phyloP scores from a whole-genome alignment of 805 yeast species.

The Starmera quercuum region DNA sequence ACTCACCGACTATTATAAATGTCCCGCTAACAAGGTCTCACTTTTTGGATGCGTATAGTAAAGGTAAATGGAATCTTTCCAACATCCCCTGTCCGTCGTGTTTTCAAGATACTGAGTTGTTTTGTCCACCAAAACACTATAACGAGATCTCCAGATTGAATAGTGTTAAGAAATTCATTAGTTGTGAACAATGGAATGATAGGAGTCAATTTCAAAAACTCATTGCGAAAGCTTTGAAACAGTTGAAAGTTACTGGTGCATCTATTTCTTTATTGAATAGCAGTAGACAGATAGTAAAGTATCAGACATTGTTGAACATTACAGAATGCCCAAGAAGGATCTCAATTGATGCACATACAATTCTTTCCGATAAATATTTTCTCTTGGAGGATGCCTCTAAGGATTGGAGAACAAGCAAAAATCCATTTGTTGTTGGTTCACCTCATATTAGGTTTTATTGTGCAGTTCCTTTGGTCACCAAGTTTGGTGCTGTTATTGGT shows the following conservation, averaged over 20 bases:
- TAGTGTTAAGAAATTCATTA: slow-evolving; percentile 32
- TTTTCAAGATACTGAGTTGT: slow-evolving; percentile 34
- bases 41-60: slow-evolving; percentile 47
- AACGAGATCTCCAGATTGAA: slow-evolving; percentile 39
- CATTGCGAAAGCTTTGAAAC: slow-evolving; percentile 29
- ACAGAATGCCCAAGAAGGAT: slow-evolving; percentile 45
- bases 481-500: slow-evolving; percentile 42
- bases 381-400: slow-evolving; percentile 48
- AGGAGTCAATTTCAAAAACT: slow-evolving; percentile 29
- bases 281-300: slow-evolving; percentile 40
- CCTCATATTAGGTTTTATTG: slow-evolving; percentile 58
- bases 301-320: slow-evolving; percentile 38
- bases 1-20: slow-evolving; percentile 4
- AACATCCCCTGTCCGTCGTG: slow-evolving; percentile 49
- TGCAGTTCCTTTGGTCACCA: slow-evolving; percentile 49
- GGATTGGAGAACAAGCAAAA: slow-evolving; percentile 63
- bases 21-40: slow-evolving; percentile 42
- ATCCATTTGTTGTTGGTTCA: slow-evolving; percentile 56
- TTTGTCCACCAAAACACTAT: slow-evolving; percentile 54
- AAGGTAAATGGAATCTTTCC: slow-evolving; percentile 51
- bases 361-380: slow-evolving; percentile 49
- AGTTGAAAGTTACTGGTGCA: slow-evolving; percentile 42
- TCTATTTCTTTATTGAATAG: slow-evolving; percentile 51
- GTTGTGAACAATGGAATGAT: slow-evolving; percentile 44
- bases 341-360: slow-evolving; percentile 63